phyloP scores from a whole-genome alignment of 495 filamentous ascomycete genomes.

The Penicillium samsonianum region DNA sequence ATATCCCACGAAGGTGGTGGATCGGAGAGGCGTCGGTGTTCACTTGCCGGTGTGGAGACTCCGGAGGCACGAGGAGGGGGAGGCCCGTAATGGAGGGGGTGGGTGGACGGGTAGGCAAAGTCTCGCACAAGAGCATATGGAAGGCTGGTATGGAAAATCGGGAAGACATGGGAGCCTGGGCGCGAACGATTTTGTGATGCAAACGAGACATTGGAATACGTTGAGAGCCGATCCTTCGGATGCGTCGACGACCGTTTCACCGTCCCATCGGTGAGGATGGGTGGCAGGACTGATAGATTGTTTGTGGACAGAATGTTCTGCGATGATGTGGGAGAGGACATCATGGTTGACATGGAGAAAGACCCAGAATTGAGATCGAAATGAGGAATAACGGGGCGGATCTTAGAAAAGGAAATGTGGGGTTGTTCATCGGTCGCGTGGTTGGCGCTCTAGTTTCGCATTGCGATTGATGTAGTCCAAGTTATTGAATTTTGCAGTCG shows the following conservation, averaged over 20 bases:
- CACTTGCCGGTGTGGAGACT: constrained; percentile 82
- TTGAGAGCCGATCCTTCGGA: constrained; percentile 73
- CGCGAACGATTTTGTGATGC: constrained; percentile 62
- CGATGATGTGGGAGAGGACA: constrained; percentile 60
- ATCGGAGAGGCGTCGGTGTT: constrained; percentile 77
- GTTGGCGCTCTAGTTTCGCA: constrained; percentile 42
- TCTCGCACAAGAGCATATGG: constrained; percentile 88
- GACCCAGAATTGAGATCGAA: constrained; percentile 16
- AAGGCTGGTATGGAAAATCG: constrained; percentile 84
- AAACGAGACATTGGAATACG: constrained; percentile 62
- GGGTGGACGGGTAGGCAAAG: constrained; percentile 83
- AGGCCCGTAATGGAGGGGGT: constrained; percentile 93
- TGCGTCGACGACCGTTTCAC: constrained; percentile 60
- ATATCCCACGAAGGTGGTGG: constrained; percentile 64
- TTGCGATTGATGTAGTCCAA: constrained; percentile 32
- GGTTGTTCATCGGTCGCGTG: constrained; percentile 33
- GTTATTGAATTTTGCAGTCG: neutral
- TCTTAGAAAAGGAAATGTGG: constrained; percentile 22
- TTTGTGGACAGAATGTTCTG: constrained; percentile 36
- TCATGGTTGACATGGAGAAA: constrained; percentile 44
- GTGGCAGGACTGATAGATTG: constrained; percentile 45
- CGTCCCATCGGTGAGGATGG: constrained; percentile 40
- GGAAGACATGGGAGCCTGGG: constrained; percentile 74
- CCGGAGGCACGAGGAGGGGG: constrained; percentile 73
- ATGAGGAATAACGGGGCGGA: constrained; percentile 23